Base-by-base conservation (phyloP, 306 rosid genomes). In the Ochetophila trinervis region DNA sequence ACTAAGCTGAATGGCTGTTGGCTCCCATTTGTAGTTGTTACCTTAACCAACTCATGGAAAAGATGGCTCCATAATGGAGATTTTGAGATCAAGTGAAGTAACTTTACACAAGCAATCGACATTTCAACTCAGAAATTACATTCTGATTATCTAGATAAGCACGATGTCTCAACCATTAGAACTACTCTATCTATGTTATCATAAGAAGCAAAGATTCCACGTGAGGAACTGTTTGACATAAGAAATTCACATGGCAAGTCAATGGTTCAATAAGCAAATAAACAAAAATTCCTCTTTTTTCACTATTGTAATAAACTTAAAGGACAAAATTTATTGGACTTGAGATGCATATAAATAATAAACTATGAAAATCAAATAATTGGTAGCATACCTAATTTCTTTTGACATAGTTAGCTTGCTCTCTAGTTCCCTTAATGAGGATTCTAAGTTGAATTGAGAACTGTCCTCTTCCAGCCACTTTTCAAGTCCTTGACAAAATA, bases 401-500 rank as follows among this genome's bases (percentile, higher is more conserved):
- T 74, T 66, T 57, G 66, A 71, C 64, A 57, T 42, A 20, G 42
- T 52, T 35, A 68, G 68, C 65, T 72, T 70, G 12, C 81, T 65
- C 62, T 67, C 77, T 53, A 5, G 72, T 63, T 67, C 67, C 60
- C 67, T 65, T 51, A 63, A 62, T 74, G 64, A 66, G 47, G 59
- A 60, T 36, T 71, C 72, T 47, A 59, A 51, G 47, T 78, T 45
- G 54, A 51, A 60, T 67, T 54, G 76, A 50, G 66, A 55, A 73
- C 37, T 67, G 53, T 75, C 75, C 71, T 60, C 73, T 80, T 76
- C 84, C 68, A 85, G 78, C 92, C 83, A 82, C 45, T 77, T 81
- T 57, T 85, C 87, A 75, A 87, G 79, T 79, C 56, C 81, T 69
- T 72, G 84, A 80, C 80, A 84, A 75, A 79, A 89, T 32, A 53